Conservation (phyloP, 1,139 yeast genomes). For the Kurtzmaniella quercitrusa region DNA sequence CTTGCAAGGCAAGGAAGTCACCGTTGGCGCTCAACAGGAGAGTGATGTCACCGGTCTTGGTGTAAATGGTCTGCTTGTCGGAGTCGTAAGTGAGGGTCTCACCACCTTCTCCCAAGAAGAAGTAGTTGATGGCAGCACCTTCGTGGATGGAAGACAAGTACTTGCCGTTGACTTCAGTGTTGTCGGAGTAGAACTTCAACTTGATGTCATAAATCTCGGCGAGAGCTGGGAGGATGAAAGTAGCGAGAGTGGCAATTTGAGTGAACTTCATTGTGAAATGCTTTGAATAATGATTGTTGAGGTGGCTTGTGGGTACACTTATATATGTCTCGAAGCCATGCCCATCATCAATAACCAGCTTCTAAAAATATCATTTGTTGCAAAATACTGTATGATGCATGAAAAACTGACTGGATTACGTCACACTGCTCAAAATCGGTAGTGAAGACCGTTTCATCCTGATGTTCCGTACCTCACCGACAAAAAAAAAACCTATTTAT, state of each 20-base stretch:
- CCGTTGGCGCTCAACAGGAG: neutral
- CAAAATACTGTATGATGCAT: neutral
- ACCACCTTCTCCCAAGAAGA: slow-evolving; percentile 10
- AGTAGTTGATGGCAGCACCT: slow-evolving; percentile 18
- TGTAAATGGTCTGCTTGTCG: neutral
- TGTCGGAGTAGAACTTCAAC: slow-evolving; percentile 8
- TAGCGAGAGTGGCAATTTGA: slow-evolving; percentile 7
- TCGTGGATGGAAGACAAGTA: slow-evolving; percentile 14
- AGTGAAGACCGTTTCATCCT: neutral
- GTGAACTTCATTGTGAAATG: slow-evolving; percentile 5
- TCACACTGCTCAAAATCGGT: neutral
- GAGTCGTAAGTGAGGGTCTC: slow-evolving; percentile 10
- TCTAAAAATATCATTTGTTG: neutral
- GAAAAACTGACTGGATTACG: neutral
- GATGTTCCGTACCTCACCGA: neutral
- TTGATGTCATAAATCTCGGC: slow-evolving; percentile 4
- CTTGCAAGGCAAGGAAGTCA: slow-evolving; percentile 4
- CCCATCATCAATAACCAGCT: neutral
- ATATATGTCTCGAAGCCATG: neutral
- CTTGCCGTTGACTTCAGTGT: slow-evolving; percentile 8
- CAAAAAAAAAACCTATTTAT: neutral
- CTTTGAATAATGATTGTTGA: neutral
- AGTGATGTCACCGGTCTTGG: neutral
- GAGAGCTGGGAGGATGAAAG: slow-evolving; percentile 5
- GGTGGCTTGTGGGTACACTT: neutral